These are phyloP conservation scores for Balamuthia mandrillaris DNA, from an alignment of 208 protist species.

Conservation along the genomic window DNA sequence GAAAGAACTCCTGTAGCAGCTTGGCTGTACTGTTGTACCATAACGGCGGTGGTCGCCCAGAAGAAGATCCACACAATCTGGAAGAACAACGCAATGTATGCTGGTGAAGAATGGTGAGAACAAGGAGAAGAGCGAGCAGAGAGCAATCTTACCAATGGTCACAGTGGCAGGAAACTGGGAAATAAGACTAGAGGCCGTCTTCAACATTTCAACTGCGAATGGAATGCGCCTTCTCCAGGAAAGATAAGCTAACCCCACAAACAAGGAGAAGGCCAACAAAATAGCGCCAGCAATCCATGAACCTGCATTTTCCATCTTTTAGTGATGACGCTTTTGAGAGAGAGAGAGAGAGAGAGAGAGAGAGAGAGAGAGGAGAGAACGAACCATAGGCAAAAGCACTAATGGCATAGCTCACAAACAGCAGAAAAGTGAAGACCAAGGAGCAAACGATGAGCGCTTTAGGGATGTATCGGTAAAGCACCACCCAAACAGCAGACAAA, in stretches of 20 bases:
- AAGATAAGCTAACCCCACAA: background rate
- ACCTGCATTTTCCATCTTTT: too few species aligned
- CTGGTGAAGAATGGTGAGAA: background rate
- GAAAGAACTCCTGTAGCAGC: background rate
- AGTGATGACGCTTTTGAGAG: background rate
- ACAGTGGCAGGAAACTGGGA: background rate
- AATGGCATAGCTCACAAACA: background rate
- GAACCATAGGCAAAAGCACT: background rate
- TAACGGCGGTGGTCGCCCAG: background rate
- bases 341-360: background rate
- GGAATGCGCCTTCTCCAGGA: constrained; percentile 21
- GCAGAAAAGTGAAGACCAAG: background rate
- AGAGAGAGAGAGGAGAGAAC: background rate
- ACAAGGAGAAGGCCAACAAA: background rate
- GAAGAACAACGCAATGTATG: background rate
- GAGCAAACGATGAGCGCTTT: background rate
- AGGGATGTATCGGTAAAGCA: background rate
- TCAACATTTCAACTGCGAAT: background rate
- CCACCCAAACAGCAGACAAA: background rate
- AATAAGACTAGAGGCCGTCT: background rate
- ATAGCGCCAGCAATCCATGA: background rate
- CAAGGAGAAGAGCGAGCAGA: background rate
- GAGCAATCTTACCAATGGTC: background rate
- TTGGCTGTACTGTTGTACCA: background rate
- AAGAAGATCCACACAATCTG: background rate